A percentile compares a stretch with the other conserved stretches of the same genome.
Conservation (phyloP, 805 yeast species). For the Candida verbasci region DNA sequence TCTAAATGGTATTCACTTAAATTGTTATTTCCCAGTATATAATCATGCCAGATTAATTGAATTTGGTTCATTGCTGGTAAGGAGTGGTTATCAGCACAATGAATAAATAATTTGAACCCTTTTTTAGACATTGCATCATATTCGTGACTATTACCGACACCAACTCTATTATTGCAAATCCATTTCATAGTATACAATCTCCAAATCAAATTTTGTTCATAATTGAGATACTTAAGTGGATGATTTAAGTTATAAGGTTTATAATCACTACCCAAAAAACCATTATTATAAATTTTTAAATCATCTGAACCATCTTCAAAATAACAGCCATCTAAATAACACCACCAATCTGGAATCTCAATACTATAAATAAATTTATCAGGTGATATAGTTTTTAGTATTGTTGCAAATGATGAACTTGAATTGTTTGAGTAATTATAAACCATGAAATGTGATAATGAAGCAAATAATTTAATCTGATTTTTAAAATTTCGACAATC, state of each 20-base stretch:
- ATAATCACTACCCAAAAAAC: background rate
- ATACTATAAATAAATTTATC: conserved; percentile 6
- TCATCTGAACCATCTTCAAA: conserved; percentile 8
- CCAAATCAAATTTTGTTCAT: conserved; percentile 36
- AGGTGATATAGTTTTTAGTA: conserved; percentile 1
- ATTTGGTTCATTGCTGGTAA: conserved; percentile 44
- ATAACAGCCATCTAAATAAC: conserved; percentile 1
- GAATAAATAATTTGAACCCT: conserved; percentile 47
- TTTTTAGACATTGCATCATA: conserved; percentile 15
- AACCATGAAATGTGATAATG: conserved; percentile 27
- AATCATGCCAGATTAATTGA: conserved; percentile 11
- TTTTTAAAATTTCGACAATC: conserved; percentile 27
- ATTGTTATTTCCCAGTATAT: conserved; percentile 1
- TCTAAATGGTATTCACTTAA: conserved; percentile 19
- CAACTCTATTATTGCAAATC: conserved; percentile 20
- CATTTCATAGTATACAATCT: conserved; percentile 25
- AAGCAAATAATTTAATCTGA: conserved; percentile 28
- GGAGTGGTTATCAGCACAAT: conserved; percentile 53
- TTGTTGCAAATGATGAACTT: too few relatives aligned
- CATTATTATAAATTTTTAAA: conserved; percentile 3
- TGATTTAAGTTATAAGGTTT: background rate
- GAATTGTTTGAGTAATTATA: conserved; percentile 22
- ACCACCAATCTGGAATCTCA: conserved; percentile 8
- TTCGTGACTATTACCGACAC: conserved; percentile 29
- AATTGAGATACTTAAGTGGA: conserved; percentile 18